Evolutionary conservation across 768 basidiomycete genomes (phyloP), one percentile per base, ranked within the genome.

Genomic region (Amanita subjunquillea): DNA sequence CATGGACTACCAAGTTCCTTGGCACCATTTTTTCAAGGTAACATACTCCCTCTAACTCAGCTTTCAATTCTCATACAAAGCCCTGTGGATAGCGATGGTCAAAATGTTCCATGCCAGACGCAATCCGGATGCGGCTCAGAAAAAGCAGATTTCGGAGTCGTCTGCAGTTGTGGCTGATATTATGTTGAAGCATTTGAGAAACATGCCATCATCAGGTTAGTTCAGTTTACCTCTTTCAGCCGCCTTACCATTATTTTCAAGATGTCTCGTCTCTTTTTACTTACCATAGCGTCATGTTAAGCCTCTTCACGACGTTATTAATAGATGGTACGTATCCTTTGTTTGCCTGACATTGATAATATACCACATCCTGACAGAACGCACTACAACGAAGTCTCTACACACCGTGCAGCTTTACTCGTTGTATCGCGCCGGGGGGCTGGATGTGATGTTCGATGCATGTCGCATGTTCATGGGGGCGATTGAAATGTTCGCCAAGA

Each of bases 11-110:
- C 91, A 0, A 79, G 75, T 34, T 75, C 82, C 2, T 67, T 93
- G 53, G 78, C 82, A 2, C 87, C 91, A 1, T 87, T 96, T 66
- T 90, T 92, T 67, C 90, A 91, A 76, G 81, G 92, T 91, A 66
- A 54, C 72, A 63, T 13, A 12, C 15, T 6, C 12, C 3, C 23
- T 12, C 9, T 34, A 20, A n/a, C 23, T n/a, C 10, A 34, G 7
- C 22, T 46, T 51, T 32, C 20, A 17, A 29, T 23, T 36, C 17
- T 51, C 10, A 51, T 30, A 20, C 1, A 36, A 8, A 6, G 9
- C 2, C 51, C 15, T 53, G 32, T 8, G 29, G 49, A 13, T 50
- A 93, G 91, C 91, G 12, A 80, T 91, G 60, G 83, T 91, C 55
- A 91, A 92, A 68, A 75, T 94, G 65, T 87, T 94, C 66, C 82